Evolutionary conservation across 2,329 filamentous ascomycete species (phyloP), one percentile per base, ranked within the genome.

Genomic region (Epicoccum sorghinum): DNA sequence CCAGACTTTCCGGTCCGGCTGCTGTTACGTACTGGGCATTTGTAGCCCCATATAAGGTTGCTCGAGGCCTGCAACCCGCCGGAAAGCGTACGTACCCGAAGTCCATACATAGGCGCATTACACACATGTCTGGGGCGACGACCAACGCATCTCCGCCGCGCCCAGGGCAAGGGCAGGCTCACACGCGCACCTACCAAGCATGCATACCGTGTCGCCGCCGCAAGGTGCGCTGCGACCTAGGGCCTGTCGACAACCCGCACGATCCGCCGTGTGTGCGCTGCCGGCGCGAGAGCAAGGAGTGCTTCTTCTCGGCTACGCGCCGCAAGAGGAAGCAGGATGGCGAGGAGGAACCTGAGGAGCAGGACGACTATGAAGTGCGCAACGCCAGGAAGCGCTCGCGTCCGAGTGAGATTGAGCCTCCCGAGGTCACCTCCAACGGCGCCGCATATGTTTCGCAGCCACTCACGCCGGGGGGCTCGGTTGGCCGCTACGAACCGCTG

Each of bases 191-290:
- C 27, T 57, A 57, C 54, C 54, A 71, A 70, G 76, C 76, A 40
- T 78, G 82, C 59, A 79, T 79, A 36, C 78, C 79, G 35, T 84
- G 82, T 66, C 76, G 82, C 6, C 45, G 55, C 12, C 37, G 55
- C 24, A 58, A 58, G 41, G 55, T 58, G 25, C 55, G 55, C 55
- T 58, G 55, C 78, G 81, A 55, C 85, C 43, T 58, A 43, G 82
- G 85, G 60, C 75, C 85, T 42, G 93, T 98, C 71, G 95, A 98
- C 77, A 93, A 95, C 67, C 95, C 95, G 23, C 87, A 93, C 75
- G 91, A 96, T 67, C 93, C 93, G 50, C 95, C 95, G 2, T 99
- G 95, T 75, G 90, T 93, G 55, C 87, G 95, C 70, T 99, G 95
- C 74, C 89, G 92, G 47, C 88, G 95, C 64, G 95, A 99, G 80